These are phyloP conservation scores for Ganoderma lingzhi DNA, from an alignment of 1,284 basidiomycete species.

Conservation along the genomic window DNA sequence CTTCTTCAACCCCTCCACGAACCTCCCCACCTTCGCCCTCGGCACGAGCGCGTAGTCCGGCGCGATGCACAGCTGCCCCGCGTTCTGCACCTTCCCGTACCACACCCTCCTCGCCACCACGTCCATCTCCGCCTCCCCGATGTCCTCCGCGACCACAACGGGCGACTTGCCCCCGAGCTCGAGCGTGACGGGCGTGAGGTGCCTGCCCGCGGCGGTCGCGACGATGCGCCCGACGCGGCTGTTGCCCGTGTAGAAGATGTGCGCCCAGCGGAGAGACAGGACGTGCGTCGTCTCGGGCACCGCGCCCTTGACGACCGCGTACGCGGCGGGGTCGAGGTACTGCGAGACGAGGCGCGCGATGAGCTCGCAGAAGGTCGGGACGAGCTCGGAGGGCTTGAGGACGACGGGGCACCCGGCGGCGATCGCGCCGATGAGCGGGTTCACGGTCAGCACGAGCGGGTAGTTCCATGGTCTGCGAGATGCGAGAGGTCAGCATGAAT, in stretches of 20 bases:
- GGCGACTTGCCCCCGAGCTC: constrained; percentile 78
- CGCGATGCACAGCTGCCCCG: constrained; percentile 69
- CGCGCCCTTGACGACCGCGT: constrained; percentile 63
- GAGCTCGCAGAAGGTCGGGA: constrained; percentile 57
- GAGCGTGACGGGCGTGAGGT: constrained; percentile 69
- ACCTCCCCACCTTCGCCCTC: constrained; percentile 55
- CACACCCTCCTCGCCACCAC: constrained; percentile 56
- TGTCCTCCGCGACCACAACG: constrained; percentile 59
- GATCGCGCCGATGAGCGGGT: constrained; percentile 65
- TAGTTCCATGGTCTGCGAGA: constrained; percentile 61
- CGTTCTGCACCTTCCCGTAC: constrained; percentile 65
- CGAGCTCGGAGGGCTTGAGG: constrained; percentile 71
- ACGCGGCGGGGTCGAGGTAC: constrained; percentile 65
- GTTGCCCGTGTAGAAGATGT: constrained; percentile 63
- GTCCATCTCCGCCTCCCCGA: constrained; percentile 44
- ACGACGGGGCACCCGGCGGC: constrained; percentile 67
- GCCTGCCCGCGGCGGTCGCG: constrained; percentile 67
- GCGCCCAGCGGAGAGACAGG: constrained; percentile 68
- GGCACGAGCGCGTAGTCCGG: constrained; percentile 72
- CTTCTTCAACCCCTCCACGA: constrained; percentile 58
- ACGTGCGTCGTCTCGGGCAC: constrained; percentile 58
- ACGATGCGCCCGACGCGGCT: constrained; percentile 64
- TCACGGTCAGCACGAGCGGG: constrained; percentile 57
- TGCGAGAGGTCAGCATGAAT: constrained; percentile 13
- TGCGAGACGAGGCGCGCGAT: constrained; percentile 64